These are phyloP conservation scores for Aspergillus chevalieri DNA, from an alignment of 2,329 filamentous ascomycete species.

Conservation along the genomic window DNA sequence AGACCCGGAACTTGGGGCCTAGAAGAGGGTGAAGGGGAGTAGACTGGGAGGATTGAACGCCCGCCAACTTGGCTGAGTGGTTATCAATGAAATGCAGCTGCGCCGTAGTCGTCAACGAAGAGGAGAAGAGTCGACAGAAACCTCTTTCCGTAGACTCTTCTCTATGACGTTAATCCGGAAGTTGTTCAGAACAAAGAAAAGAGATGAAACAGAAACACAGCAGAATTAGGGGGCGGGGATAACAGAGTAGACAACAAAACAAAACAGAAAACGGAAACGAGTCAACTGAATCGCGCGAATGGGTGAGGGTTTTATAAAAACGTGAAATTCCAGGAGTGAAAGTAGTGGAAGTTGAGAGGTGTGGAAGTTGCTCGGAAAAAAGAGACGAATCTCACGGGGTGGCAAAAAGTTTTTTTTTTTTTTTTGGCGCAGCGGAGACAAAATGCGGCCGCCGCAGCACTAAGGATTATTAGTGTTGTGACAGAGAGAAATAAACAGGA, in stretches of 20 bases:
- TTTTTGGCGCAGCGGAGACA: not conserved
- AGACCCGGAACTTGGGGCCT: slow-evolving; percentile 89
- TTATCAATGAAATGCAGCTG: slow-evolving; percentile 29
- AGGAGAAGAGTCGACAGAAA: slow-evolving; percentile 9
- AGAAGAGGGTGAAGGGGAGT: slow-evolving; percentile 81
- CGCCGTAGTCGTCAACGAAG: slow-evolving; percentile 32
- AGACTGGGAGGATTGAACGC: slow-evolving; percentile 64
- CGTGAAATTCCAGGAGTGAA: not conserved
- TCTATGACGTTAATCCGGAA: slow-evolving; percentile 6
- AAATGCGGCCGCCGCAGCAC: not conserved
- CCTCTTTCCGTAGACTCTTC: slow-evolving; percentile 5
- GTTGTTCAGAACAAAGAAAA: not conserved
- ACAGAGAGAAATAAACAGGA: not conserved
- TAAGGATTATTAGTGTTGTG: not conserved
- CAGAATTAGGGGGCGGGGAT: not conserved
- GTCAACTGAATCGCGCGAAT: not conserved
- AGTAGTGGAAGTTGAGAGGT: not conserved
- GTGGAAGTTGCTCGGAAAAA: not conserved
- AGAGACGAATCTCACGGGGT: not conserved
- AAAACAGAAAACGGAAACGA: not conserved
- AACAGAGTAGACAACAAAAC: not conserved
- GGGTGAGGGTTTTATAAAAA: no score
- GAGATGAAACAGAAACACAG: not conserved
- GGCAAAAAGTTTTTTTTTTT: not conserved
- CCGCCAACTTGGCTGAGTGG: slow-evolving; percentile 87